phyloP scores from a whole-genome alignment of 176 grass and related monocot genomes.

The Avena eriantha region DNA sequence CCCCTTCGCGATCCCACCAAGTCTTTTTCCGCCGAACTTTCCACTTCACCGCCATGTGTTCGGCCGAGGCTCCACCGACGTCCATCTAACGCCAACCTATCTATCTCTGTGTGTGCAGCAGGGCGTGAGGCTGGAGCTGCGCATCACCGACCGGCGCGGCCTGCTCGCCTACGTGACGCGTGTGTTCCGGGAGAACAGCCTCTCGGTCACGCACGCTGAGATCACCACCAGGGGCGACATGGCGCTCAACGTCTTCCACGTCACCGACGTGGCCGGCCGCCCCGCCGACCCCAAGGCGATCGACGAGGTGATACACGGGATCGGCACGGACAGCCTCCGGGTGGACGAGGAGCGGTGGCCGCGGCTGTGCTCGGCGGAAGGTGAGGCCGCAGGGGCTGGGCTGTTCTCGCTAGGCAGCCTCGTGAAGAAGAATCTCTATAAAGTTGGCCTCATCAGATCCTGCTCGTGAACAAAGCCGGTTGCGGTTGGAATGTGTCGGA shows the following conservation, averaged over 20 bases:
- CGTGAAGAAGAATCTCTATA: conserved; percentile 89
- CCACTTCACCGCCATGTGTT: conserved; percentile 48
- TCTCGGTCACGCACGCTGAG: conserved; percentile 82
- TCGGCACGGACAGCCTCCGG: conserved; percentile 72
- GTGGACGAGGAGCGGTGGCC: conserved; percentile 61
- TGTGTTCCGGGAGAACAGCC: conserved; percentile 84
- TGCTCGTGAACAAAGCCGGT: conserved; percentile 48
- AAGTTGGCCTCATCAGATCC: conserved; percentile 81
- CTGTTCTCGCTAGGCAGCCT: conserved; percentile 81
- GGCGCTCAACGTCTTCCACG: conserved; percentile 81
- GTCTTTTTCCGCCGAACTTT: conserved; percentile 47
- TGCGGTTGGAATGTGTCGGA: too few species aligned
- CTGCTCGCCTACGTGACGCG: conserved; percentile 92
- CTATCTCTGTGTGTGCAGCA: conserved; percentile 11
- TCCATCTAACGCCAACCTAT: conserved; percentile 31
- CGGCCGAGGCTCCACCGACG: conserved; percentile 2
- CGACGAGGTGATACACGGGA: conserved; percentile 66
- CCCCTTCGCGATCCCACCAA: not conserved
- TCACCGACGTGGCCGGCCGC: conserved; percentile 64
- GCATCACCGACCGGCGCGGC: conserved; percentile 66
- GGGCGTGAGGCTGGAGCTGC: conserved; percentile 82
- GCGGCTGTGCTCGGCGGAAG: conserved; percentile 50
- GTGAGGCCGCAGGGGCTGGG: conserved; percentile 39
- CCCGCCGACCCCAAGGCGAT: conserved; percentile 72
- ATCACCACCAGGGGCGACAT: conserved; percentile 71